These are phyloP conservation scores for Neoscytalidium dimidiatum DNA, from an alignment of 2,329 filamentous ascomycete genomes.

Conservation along the genomic window DNA sequence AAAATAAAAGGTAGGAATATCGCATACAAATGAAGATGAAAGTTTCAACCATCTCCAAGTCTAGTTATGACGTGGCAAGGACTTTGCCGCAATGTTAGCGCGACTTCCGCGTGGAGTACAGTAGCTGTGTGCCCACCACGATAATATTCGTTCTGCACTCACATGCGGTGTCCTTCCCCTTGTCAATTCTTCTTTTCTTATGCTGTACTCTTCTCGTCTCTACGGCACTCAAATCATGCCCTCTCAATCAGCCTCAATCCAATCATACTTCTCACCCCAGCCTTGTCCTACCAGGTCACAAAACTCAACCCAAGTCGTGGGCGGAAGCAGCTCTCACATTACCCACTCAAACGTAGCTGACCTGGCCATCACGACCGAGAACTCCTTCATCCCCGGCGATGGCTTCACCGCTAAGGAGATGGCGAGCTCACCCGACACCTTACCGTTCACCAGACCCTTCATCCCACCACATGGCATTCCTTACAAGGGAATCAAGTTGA, in stretches of 20 bases:
- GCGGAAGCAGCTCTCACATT: neutral
- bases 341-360: constrained; percentile 19
- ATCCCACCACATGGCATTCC: neutral
- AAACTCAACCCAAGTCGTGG: neutral
- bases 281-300: neutral
- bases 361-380: constrained; percentile 23
- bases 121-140: neutral
- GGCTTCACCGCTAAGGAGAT: constrained; percentile 55
- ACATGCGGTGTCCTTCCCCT: too few relatives aligned
- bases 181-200: neutral
- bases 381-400: constrained; percentile 40
- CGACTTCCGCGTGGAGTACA: too few relatives aligned
- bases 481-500: constrained; percentile 53
- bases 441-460: neutral
- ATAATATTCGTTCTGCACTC: too few relatives aligned
- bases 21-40: too few relatives aligned
- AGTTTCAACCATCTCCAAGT: too few relatives aligned
- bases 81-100: too few relatives aligned
- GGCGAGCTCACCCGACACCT: neutral
- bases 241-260: constrained; percentile 41
- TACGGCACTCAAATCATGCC: constrained; percentile 31
- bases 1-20: too few relatives aligned
- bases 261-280: constrained; percentile 43
- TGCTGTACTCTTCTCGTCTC: neutral
- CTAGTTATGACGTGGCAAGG: too few relatives aligned